These are phyloP conservation scores for Macrophomina pseudophaseolina DNA, from an alignment of 2,329 filamentous ascomycete species.

Conservation along the genomic window DNA sequence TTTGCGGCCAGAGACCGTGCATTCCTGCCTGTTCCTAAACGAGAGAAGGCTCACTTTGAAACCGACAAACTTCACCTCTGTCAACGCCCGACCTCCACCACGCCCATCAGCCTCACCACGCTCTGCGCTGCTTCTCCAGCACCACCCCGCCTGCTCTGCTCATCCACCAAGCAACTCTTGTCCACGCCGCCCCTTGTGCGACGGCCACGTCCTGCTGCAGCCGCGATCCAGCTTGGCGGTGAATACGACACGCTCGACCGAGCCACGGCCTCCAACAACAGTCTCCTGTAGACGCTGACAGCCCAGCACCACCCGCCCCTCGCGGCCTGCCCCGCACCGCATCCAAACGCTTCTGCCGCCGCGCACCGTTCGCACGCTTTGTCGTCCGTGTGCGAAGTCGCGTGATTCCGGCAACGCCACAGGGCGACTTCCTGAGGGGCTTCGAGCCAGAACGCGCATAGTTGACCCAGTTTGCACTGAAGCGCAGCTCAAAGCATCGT, in stretches of 20 bases:
- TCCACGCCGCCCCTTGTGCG: constrained; percentile 19
- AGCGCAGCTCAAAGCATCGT: constrained; percentile 24
- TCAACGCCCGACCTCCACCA: constrained; percentile 29
- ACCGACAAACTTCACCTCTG: constrained; percentile 30
- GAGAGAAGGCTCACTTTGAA: constrained; percentile 31
- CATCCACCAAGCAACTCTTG: constrained; percentile 4
- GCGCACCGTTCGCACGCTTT: constrained; percentile 33
- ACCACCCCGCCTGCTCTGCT: constrained; percentile 4
- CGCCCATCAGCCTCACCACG: constrained; percentile 27
- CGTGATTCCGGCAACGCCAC: constrained; percentile 41
- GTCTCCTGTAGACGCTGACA: constrained; percentile 27
- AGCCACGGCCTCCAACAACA: constrained; percentile 37
- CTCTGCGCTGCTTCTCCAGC: constrained; percentile 12
- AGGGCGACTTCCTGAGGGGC: constrained; percentile 46
- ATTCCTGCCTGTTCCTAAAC: constrained; percentile 31
- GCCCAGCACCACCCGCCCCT: constrained; percentile 12
- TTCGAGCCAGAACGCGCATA: constrained; percentile 41
- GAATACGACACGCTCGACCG: constrained; percentile 34
- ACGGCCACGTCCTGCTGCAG: constrained; percentile 27
- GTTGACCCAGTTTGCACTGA: constrained; percentile 21
- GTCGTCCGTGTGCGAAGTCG: constrained; percentile 38
- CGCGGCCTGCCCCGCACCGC: constrained; percentile 34
- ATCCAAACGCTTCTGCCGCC: constrained; percentile 37
- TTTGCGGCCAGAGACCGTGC: constrained; percentile 27
- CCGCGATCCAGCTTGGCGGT: constrained; percentile 41